These are phyloP conservation scores for Orobanche coerulescens DNA, from an alignment of 257 asterid genomes.

Conservation along the genomic window DNA sequence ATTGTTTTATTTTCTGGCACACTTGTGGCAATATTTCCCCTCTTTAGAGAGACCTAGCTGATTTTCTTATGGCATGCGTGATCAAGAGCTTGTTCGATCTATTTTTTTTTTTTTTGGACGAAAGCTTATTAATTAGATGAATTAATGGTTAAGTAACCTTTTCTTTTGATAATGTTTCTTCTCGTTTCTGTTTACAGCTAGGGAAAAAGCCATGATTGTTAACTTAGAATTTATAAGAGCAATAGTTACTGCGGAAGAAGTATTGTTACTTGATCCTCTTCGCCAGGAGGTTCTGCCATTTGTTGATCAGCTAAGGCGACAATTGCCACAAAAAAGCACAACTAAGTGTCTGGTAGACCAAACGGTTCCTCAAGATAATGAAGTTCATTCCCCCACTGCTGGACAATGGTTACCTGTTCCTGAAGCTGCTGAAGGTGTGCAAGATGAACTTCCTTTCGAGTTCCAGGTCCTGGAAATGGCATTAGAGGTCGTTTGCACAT, in stretches of 20 bases:
- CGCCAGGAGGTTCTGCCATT: constrained; percentile 96
- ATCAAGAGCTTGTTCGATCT: too few relatives aligned
- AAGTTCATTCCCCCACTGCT: constrained; percentile 42
- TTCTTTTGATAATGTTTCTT: neutral
- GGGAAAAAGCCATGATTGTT: constrained; percentile 97
- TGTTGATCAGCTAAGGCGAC: constrained; percentile 90
- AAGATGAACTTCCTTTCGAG: constrained; percentile 94
- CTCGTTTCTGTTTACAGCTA: constrained; percentile 45
- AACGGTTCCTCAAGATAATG: constrained; percentile 37
- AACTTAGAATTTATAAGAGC: constrained; percentile 93
- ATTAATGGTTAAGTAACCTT: neutral
- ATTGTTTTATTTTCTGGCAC: constrained; percentile 15
- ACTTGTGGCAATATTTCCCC: neutral
- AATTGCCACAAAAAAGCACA: constrained; percentile 48
- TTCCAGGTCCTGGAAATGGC: constrained; percentile 98
- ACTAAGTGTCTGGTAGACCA: constrained; percentile 30
- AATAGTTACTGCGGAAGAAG: constrained; percentile 90
- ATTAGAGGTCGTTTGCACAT: constrained; percentile 82
- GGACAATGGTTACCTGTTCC: constrained; percentile 55
- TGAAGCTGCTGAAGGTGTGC: constrained; percentile 69
- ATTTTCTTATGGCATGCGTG: neutral
- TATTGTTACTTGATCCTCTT: constrained; percentile 86
- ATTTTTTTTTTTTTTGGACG: too few relatives aligned
- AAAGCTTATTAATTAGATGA: neutral
- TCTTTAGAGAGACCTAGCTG: neutral